These are phyloP conservation scores for Ustilago bromivora DNA, from an alignment of 1,284 basidiomycete species.

Conservation along the genomic window DNA sequence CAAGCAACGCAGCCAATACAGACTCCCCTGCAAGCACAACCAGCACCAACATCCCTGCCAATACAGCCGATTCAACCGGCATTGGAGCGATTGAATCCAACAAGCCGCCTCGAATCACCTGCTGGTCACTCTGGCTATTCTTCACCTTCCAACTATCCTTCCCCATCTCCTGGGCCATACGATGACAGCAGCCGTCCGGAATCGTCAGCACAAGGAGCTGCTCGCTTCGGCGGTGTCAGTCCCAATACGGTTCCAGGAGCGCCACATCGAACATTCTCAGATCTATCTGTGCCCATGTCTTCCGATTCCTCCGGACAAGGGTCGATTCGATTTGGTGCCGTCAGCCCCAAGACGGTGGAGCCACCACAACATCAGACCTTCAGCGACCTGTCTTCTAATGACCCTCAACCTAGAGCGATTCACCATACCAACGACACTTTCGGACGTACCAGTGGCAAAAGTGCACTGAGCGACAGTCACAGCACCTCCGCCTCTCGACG, in stretches of 20 bases:
- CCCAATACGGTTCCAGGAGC: slow-evolving; percentile 7
- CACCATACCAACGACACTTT: slow-evolving; percentile 32
- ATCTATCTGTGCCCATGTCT: slow-evolving; percentile 5
- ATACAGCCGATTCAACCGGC: neutral
- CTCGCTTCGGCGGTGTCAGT: slow-evolving; percentile 2
- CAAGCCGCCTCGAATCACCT: slow-evolving; percentile 10
- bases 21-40: neutral
- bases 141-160: slow-evolving; percentile 22
- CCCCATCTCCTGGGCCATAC: slow-evolving; percentile 11
- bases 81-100: neutral
- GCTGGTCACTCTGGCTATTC: slow-evolving; percentile 18
- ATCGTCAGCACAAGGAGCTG: slow-evolving; percentile 26
- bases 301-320: slow-evolving; percentile 30
- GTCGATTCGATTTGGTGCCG: slow-evolving; percentile 7
- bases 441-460: slow-evolving; percentile 23
- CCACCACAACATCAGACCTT: slow-evolving; percentile 9
- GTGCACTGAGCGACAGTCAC: slow-evolving; percentile 17
- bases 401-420: neutral
- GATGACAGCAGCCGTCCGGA: slow-evolving; percentile 19
- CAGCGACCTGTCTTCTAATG: slow-evolving; percentile 11
- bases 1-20: neutral
- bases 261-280: slow-evolving; percentile 1
- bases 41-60: neutral
- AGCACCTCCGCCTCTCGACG: slow-evolving; percentile 12
- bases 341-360: slow-evolving; percentile 1